These are phyloP conservation scores for Hibiscus trionum DNA, from an alignment of 345 rosid genomes.

Conservation along the genomic window DNA sequence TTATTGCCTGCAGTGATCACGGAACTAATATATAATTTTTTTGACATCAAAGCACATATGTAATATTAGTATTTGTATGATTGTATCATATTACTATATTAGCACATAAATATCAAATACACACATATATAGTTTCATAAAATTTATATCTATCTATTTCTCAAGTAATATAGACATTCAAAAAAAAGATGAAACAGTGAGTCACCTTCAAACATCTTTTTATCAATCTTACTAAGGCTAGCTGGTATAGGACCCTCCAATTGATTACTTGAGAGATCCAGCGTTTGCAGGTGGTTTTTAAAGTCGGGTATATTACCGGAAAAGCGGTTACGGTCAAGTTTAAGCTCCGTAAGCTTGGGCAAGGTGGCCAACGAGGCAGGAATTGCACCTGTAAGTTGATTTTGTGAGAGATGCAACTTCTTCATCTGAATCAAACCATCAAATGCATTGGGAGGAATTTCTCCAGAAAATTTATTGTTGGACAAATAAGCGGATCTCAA, in stretches of 20 bases:
- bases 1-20: not conserved
- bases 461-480: constrained; percentile 48
- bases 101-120: too few relatives aligned
- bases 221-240: constrained; percentile 28
- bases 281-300: constrained; percentile 9
- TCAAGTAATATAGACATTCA: too few relatives aligned
- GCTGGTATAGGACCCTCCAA: constrained; percentile 59
- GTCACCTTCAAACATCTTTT: constrained; percentile 32
- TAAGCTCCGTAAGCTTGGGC: constrained; percentile 51
- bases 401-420: constrained; percentile 47
- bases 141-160: too few relatives aligned
- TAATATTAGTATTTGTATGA: too few relatives aligned
- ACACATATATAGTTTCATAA: too few relatives aligned
- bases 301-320: constrained; percentile 55
- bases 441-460: constrained; percentile 49
- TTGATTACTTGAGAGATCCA: constrained; percentile 51
- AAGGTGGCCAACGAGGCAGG: constrained; percentile 42
- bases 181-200: too few relatives aligned
- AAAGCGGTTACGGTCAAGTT: constrained; percentile 61
- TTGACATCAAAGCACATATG: too few relatives aligned
- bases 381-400: constrained; percentile 52
- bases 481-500: constrained; percentile 60
- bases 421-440: constrained; percentile 50
- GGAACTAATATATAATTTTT: too few relatives aligned
- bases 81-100: too few relatives aligned